phyloP scores from a whole-genome alignment of 352 stramenopile species.

The Phytopythium helicoides region DNA sequence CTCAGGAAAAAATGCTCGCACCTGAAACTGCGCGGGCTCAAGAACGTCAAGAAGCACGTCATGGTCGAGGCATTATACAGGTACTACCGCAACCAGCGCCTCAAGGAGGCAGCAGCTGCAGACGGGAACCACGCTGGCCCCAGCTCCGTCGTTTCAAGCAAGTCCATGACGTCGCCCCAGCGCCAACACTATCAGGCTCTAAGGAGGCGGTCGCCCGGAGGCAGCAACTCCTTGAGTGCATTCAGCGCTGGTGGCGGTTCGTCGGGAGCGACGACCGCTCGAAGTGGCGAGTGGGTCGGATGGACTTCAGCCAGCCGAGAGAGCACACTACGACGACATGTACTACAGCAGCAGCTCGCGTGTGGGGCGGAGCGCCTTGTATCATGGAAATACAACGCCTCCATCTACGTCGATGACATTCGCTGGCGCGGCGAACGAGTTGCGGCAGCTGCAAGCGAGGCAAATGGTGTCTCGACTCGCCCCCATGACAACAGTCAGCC shows the following conservation, averaged over 20 bases:
- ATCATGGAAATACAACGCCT: background rate
- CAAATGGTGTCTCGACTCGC: constrained; percentile 3
- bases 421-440: background rate
- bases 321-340: background rate
- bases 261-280: background rate
- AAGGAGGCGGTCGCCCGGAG: background rate
- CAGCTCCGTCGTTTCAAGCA: constrained; percentile 7
- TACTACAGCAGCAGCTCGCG: constrained; percentile 4
- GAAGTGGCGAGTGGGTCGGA: constrained; percentile 1
- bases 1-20: constrained; percentile 81
- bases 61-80: constrained; percentile 82
- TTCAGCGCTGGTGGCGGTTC: background rate
- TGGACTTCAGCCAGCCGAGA: background rate
- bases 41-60: constrained; percentile 87
- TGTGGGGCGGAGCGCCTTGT: background rate
- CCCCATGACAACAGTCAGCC: background rate
- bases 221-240: background rate
- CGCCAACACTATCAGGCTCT: constrained; percentile 7
- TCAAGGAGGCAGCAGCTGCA: constrained; percentile 33
- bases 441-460: constrained; percentile 1
- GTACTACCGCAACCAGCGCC: constrained; percentile 67
- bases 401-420: background rate
- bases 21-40: constrained; percentile 72
- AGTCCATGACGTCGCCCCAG: constrained; percentile 11
- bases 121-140: constrained; percentile 6